Percentiles rank a stretch among this genome's conserved stretches.
Evolutionary conservation across 257 asterid species (phyloP).

Genomic region (Sherardia arvensis): DNA sequence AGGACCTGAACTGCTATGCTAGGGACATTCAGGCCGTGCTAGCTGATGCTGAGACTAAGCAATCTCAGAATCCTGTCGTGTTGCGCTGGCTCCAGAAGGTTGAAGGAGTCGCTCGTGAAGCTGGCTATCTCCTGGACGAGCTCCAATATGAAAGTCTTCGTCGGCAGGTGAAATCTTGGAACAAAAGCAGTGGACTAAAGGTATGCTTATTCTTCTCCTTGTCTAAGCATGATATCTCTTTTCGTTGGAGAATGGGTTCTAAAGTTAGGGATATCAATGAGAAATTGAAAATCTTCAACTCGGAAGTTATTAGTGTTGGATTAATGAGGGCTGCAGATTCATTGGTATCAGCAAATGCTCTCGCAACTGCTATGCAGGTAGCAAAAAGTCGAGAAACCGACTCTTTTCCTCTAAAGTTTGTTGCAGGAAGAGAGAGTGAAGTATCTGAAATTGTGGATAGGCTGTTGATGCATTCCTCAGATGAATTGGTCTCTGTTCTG

Average conservation of each 20-base stretch:
- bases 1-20: too few species aligned
- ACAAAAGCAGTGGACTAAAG: background rate
- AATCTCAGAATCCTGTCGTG: background rate
- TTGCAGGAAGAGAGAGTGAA: slow-evolving; percentile 4
- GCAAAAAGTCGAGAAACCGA: slow-evolving; percentile 6
- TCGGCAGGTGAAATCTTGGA: background rate
- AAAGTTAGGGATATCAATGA: background rate
- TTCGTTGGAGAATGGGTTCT: slow-evolving; percentile 2
- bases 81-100: background rate
- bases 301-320: background rate
- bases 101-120: background rate
- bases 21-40: background rate
- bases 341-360: background rate
- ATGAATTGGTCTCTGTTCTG: background rate
- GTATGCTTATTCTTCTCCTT: background rate
- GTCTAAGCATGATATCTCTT: background rate
- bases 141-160: slow-evolving; percentile 1
- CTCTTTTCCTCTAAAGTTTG: background rate
- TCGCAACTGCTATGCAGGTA: background rate
- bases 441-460: background rate
- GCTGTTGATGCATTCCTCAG: background rate
- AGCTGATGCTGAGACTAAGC: background rate
- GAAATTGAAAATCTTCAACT: background rate
- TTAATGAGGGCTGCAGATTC: background rate
- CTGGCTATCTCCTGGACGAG: background rate